Percentiles rank a stretch among this genome's conserved stretches.
phyloP scores from a whole-genome alignment of 2,329 filamentous ascomycete genomes.

The Bipolaris zeicola region DNA sequence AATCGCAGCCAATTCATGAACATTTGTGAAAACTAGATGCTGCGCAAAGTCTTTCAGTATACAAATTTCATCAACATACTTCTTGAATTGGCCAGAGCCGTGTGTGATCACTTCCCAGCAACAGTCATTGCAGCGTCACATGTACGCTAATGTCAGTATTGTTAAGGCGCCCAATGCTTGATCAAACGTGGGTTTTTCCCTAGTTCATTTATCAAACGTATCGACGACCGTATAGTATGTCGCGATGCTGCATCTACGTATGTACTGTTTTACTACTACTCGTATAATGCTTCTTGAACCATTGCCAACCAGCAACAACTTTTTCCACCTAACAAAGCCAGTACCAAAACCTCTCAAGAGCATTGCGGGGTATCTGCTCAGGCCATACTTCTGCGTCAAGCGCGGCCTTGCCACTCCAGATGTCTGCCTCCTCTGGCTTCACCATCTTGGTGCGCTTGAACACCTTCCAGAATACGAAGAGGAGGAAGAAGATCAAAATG shows the following conservation, averaged over 20 bases:
- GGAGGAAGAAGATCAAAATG: constrained; percentile 46
- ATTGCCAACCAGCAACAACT: neutral
- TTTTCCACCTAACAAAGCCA: constrained; percentile 50
- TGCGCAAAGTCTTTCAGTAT: neutral
- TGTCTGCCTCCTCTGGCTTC: constrained; percentile 50
- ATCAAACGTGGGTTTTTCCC: neutral
- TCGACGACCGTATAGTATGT: neutral
- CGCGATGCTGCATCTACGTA: neutral
- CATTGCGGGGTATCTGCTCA: constrained; percentile 51
- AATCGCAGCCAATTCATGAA: neutral
- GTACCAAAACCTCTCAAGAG: constrained; percentile 56
- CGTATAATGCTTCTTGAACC: neutral
- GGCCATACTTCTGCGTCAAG: constrained; percentile 55
- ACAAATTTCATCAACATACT: neutral
- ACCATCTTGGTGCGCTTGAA: constrained; percentile 64
- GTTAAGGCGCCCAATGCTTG: neutral
- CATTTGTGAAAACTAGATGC: neutral
- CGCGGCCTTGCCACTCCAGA: constrained; percentile 55
- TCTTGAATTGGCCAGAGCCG: neutral
- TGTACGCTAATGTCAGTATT: neutral
- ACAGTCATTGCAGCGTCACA: neutral
- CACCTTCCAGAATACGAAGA: constrained; percentile 69
- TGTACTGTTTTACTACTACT: neutral
- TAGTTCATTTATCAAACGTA: neutral
- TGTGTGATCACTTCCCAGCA: neutral